Evolutionary conservation across 192 early-diverging fungal genomes (phyloP).

Genomic region (Chytriomyces sp.): DNA sequence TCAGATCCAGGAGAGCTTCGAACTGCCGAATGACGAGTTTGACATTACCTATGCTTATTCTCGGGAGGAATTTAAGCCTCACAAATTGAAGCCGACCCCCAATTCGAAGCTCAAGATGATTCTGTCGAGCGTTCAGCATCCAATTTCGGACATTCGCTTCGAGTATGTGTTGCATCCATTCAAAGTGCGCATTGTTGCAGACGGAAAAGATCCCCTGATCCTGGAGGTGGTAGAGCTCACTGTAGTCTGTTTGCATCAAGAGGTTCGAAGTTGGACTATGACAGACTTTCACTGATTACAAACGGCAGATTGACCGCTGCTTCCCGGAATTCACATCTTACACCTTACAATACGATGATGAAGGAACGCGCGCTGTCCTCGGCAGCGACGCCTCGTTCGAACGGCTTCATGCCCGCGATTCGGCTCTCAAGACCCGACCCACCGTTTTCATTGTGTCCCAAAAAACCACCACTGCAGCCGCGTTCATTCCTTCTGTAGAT

Average conservation of each 20-base stretch:
- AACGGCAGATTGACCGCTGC: not conserved
- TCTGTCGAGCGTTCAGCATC: not conserved
- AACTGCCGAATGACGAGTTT: constrained; percentile 9
- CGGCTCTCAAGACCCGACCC: not conserved
- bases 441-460: not conserved
- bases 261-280: not conserved
- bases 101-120: constrained; percentile 6
- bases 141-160: not conserved
- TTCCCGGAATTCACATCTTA: constrained; percentile 7
- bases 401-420: not conserved
- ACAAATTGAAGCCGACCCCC: constrained; percentile 12
- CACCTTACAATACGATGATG: constrained; percentile 9
- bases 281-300: not conserved
- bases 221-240: not conserved
- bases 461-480: not conserved
- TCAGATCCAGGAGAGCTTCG: constrained; percentile 10
- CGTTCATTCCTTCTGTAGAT: not conserved
- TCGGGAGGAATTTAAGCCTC: not conserved
- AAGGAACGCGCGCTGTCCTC: not conserved
- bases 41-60: not conserved
- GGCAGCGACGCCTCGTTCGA: constrained; percentile 4
- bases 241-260: not conserved
- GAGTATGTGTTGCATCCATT: not conserved
- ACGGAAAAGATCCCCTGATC: not conserved
- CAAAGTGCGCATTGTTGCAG: not conserved